These are phyloP conservation scores for Acacia melanoxylon DNA, from an alignment of 306 rosid genomes.

Conservation along the genomic window DNA sequence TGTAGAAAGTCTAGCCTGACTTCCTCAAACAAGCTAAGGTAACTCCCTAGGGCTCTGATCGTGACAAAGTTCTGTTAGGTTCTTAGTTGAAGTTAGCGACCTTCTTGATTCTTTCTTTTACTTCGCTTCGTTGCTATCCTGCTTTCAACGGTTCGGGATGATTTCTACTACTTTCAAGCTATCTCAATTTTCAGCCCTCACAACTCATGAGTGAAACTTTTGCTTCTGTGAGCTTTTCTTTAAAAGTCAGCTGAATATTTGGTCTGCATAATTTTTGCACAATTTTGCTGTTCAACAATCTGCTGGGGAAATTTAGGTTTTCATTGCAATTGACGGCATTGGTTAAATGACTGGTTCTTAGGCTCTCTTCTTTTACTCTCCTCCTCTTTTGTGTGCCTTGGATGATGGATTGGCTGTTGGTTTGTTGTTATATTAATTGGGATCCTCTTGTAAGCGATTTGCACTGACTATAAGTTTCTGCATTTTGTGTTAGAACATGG, in stretches of 20 bases:
- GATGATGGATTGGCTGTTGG: neutral
- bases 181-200: no score
- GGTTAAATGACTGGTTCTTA: neutral
- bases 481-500: neutral
- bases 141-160: no score
- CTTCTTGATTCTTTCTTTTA: neutral
- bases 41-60: neutral
- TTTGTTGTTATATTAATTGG: neutral
- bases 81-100: neutral
- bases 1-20: neutral
- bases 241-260: neutral
- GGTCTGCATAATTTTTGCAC: neutral
- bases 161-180: no score
- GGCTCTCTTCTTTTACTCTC: neutral
- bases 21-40: neutral
- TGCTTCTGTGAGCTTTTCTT: no score
- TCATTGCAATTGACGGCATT: neutral
- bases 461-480: neutral
- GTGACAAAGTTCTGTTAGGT: neutral
- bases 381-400: neutral
- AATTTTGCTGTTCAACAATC: neutral
- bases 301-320: neutral
- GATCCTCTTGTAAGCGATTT: neutral
- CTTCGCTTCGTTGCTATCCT: neutral
- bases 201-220: neutral